Percentiles rank a stretch among this genome's conserved stretches.
phyloP scores from a whole-genome alignment of 352 stramenopile genomes.

The Aphanomyces euteiches region DNA sequence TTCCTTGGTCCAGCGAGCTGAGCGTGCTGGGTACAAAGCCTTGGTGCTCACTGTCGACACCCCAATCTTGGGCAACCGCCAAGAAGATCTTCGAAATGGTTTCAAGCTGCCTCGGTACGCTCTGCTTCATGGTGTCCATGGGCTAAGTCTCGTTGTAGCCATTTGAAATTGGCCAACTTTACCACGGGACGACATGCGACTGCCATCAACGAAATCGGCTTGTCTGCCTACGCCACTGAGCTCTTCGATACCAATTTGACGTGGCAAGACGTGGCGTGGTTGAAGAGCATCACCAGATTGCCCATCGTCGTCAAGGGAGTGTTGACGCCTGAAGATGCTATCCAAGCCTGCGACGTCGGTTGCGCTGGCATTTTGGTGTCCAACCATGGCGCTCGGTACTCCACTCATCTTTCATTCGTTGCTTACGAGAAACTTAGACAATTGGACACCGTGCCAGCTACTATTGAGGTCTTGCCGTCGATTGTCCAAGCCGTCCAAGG shows the following conservation, averaged over 20 bases:
- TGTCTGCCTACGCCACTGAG: conserved; percentile 71
- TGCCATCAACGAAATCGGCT: conserved; percentile 42
- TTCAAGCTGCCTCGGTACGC: conserved; percentile 81
- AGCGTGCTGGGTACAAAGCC: conserved; percentile 93
- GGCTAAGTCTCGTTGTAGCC: background rate
- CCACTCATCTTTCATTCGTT: too few species aligned
- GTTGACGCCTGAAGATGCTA: conserved; percentile 89
- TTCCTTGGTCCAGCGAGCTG: conserved; percentile 83
- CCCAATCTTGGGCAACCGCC: conserved; percentile 92
- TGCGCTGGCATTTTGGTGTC: conserved; percentile 90
- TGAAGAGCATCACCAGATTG: conserved; percentile 88
- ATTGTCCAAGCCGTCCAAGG: conserved; percentile 82
- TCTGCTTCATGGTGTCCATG: conserved; percentile 25
- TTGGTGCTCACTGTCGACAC: conserved; percentile 95
- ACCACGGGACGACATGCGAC: conserved; percentile 40
- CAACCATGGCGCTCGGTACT: conserved; percentile 92
- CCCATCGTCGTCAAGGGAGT: conserved; percentile 93
- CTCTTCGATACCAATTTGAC: conserved; percentile 94
- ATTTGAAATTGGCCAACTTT: conserved; percentile 45
- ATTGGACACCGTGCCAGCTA: conserved; percentile 85
- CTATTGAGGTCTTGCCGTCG: conserved; percentile 90
- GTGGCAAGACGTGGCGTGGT: conserved; percentile 90
- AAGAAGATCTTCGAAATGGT: conserved; percentile 93
- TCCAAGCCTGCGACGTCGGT: conserved; percentile 85
- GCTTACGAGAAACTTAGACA: conserved; percentile 37